These are phyloP conservation scores for Ophiostoma piceae DNA, from an alignment of 2,329 filamentous ascomycete species.

Conservation along the genomic window DNA sequence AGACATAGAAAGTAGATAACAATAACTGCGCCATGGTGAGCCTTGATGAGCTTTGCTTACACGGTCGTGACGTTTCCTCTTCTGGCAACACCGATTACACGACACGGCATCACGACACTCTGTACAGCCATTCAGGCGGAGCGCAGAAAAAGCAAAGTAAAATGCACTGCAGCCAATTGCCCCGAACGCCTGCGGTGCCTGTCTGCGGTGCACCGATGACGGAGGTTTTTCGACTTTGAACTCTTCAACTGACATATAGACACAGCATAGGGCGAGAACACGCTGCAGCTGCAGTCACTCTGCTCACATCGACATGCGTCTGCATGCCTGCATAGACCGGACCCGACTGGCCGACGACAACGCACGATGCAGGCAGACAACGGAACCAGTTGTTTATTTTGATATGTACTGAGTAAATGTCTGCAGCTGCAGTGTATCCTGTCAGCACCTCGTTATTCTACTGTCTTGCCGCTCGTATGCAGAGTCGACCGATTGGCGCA, in stretches of 20 bases:
- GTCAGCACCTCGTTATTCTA: background rate
- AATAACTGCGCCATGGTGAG: background rate
- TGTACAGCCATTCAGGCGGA: background rate
- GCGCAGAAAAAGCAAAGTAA: background rate
- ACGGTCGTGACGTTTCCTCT: background rate
- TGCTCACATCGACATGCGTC: background rate
- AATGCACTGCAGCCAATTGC: background rate
- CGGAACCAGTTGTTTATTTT: background rate
- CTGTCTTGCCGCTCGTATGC: background rate
- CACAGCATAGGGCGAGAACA: background rate
- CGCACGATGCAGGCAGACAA: background rate
- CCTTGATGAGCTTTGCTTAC: background rate
- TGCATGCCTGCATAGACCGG: background rate
- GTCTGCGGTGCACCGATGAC: constrained; percentile 1
- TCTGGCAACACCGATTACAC: background rate
- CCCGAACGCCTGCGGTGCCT: background rate
- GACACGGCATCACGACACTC: background rate
- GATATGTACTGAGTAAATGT: background rate
- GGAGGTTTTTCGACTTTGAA: background rate
- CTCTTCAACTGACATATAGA: too few relatives aligned
- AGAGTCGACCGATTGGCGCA: background rate
- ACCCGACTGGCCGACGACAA: constrained; percentile 9
- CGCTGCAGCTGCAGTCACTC: background rate
- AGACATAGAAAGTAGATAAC: background rate
- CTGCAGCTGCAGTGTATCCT: background rate